Conservation (phyloP, 805 yeast species). For the Maudiozyma barnettii region DNA sequence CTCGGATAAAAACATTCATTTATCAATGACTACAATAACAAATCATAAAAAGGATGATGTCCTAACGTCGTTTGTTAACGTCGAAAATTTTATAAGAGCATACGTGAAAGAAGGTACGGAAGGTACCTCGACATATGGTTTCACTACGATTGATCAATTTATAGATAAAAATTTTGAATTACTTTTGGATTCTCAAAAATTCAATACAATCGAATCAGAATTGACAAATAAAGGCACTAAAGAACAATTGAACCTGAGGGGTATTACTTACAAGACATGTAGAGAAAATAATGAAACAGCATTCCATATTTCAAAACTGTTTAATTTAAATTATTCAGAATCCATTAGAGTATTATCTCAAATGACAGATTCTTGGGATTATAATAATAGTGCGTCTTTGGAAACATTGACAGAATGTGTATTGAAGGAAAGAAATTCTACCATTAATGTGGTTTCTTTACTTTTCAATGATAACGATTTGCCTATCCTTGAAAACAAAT, state of each 20-base stretch:
- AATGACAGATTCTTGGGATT: constrained; percentile 34
- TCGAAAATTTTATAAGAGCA: constrained; percentile 13
- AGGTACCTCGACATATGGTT: constrained; percentile 7
- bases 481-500: constrained; percentile 17
- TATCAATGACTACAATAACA: no score
- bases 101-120: constrained; percentile 5
- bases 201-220: constrained; percentile 1
- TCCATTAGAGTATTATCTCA: constrained; percentile 34
- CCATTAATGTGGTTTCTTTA: constrained; percentile 35
- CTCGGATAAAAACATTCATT: no score
- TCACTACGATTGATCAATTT: constrained; percentile 11
- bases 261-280: constrained; percentile 31
- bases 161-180: constrained; percentile 8
- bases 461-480: constrained; percentile 20
- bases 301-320: constrained; percentile 29
- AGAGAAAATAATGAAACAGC: constrained; percentile 34
- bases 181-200: constrained; percentile 8
- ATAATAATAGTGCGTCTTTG: constrained; percentile 27
- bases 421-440: constrained; percentile 42
- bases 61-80: constrained; percentile 4
- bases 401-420: constrained; percentile 25
- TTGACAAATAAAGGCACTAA: not conserved
- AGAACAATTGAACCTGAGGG: constrained; percentile 31
- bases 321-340: constrained; percentile 37
- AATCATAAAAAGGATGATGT: not conserved